phyloP scores from a whole-genome alignment of 208 protist genomes.

The Crithidia fasciculata region DNA sequence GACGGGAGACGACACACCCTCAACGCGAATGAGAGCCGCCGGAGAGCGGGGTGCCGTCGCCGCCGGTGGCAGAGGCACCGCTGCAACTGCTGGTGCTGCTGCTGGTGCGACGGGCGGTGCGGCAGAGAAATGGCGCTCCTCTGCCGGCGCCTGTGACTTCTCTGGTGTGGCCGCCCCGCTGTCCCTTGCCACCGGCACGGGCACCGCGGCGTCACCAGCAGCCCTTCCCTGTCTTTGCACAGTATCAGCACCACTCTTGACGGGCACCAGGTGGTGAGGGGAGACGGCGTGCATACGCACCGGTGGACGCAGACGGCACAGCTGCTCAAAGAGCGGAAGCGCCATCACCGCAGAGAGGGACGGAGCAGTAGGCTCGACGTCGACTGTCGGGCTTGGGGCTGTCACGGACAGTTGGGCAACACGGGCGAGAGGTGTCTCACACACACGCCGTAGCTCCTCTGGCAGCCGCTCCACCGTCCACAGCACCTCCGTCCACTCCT shows the following conservation, averaged over 20 bases:
- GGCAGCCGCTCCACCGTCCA: constrained; percentile 57
- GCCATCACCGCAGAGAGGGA: constrained; percentile 17
- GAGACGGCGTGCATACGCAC: constrained; percentile 39
- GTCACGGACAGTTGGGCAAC: neutral
- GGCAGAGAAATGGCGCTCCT: neutral
- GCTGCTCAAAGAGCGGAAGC: constrained; percentile 43
- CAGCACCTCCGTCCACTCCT: constrained; percentile 52
- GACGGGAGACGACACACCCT: neutral
- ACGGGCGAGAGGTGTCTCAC: neutral
- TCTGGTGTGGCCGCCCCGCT: constrained; percentile 15
- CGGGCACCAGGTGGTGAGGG: neutral
- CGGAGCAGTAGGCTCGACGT: neutral
- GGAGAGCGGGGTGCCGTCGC: neutral
- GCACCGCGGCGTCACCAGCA: neutral
- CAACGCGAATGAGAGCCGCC: neutral
- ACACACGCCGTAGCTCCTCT: constrained; percentile 12
- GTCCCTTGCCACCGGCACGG: neutral
- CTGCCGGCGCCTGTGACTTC: constrained; percentile 9
- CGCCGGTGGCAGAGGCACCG: neutral
- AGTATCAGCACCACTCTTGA: neutral
- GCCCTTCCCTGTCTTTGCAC: constrained; percentile 1
- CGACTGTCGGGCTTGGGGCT: too few relatives aligned
- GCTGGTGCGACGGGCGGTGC: neutral
- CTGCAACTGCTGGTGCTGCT: neutral
- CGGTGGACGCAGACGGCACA: constrained; percentile 44